Base-by-base conservation (phyloP, 192 early-diverging fungal genomes). In the Backusella luteola region DNA sequence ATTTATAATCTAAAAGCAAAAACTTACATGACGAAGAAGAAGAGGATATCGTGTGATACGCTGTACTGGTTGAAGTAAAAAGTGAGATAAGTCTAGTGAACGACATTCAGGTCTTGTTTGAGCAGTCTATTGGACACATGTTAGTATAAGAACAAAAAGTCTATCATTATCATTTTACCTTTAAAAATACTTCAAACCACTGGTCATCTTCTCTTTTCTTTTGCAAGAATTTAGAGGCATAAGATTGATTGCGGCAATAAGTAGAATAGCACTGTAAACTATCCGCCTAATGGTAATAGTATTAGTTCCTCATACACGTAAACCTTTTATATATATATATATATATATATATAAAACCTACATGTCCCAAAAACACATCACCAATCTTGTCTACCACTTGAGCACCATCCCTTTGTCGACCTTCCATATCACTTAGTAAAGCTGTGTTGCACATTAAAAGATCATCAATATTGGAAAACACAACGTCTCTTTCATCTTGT, bases 1-100 rank as follows among this genome's bases (percentile, higher is more conserved):
- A 34, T 21, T 35, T n/a, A 36, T 36, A 8, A 2, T 14, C 1
- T 12, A 39, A 39, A 12, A 56, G 2, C 12, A 41, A 77, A 56
- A 44, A 67, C 36, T 34, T 84, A 90, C 90, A 79, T 95, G 91
- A 15, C 91, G 88, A 32, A 99, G 85, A 15, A 98, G 86, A 53
- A 99, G 84, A 26, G 92, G 93, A 82, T 98, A 99, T 83, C 97
- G 88, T 15, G 97, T 96, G 44, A 99, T 89, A 6, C 98, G 91
- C 81, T 99, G 98, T 34, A 99, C 89, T 1, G 98, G 98, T 7
- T 97, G 87, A 26, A 98, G 87, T 39, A 96, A 82, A 73, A 91
- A 96, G 34, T 90, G 91, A 0, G 89, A 92, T 11, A 96, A 86
- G 76, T 96, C 94, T 36, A 96, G 77, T 42, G 85, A 85, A 1